Conservation (phyloP, 495 filamentous ascomycete genomes). For the Parmelia sp. region DNA sequence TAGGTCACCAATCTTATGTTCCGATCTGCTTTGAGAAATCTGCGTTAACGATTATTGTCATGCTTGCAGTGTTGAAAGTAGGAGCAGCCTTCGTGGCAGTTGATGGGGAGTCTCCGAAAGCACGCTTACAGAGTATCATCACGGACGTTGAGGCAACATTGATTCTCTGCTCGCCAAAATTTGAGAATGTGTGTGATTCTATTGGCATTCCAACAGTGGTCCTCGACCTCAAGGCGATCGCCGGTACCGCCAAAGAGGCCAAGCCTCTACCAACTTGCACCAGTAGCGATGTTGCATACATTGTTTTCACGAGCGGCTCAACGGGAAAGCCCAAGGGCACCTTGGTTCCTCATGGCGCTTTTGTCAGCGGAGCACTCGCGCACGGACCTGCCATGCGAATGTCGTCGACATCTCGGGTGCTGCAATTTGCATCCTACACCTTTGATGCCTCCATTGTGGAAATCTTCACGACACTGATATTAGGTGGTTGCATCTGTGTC, state of each 20-base stretch:
- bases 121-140: constrained; percentile 43
- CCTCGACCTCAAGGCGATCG: constrained; percentile 8
- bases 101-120: constrained; percentile 45
- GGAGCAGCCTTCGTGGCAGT: constrained; percentile 48
- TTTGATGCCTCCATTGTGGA: constrained; percentile 44
- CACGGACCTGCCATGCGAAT: constrained; percentile 29
- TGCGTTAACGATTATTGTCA: constrained; percentile 34
- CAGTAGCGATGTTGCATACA: constrained; percentile 59
- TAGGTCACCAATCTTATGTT: constrained; percentile 27
- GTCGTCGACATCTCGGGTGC: constrained; percentile 29
- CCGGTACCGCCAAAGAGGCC: background rate
- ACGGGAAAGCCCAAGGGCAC: constrained; percentile 90
- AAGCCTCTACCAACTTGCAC: constrained; percentile 4
- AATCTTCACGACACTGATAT: constrained; percentile 36
- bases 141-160: constrained; percentile 40
- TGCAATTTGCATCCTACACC: constrained; percentile 43
- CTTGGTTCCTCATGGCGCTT: constrained; percentile 63
- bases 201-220: constrained; percentile 6
- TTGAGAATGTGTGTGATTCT: constrained; percentile 5
- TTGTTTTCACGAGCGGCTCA: constrained; percentile 88
- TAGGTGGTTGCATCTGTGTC: constrained; percentile 45
- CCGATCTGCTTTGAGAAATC: constrained; percentile 45
- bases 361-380: constrained; percentile 23
- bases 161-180: constrained; percentile 40
- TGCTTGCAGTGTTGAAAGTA: constrained; percentile 42